Evolutionary conservation across 208 protist genomes (phyloP).

Genomic region (Leishmania mexicana): DNA sequence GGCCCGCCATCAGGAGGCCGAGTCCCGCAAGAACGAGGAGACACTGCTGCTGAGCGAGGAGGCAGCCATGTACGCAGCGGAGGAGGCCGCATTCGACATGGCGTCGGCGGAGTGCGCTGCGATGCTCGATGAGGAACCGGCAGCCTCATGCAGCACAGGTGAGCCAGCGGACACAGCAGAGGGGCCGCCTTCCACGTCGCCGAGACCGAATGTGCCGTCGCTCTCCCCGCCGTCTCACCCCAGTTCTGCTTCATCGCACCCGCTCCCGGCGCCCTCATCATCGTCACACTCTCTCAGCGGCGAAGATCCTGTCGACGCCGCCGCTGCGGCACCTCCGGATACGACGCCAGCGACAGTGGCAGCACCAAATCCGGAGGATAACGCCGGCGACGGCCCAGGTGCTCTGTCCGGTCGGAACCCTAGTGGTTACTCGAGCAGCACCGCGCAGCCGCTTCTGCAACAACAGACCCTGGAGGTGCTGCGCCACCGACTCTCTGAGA

Average conservation of each 20-base stretch:
- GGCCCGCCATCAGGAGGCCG: slow-evolving; percentile 31
- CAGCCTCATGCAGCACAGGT: background rate
- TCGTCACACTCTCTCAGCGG: background rate
- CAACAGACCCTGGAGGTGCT: slow-evolving; percentile 22
- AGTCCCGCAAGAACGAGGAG: slow-evolving; percentile 25
- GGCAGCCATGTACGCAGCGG: slow-evolving; percentile 18
- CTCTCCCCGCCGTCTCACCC: background rate
- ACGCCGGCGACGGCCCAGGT: background rate
- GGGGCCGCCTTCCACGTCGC: background rate
- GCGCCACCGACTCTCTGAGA: slow-evolving; percentile 30
- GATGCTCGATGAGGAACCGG: background rate
- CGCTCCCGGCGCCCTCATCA: background rate
- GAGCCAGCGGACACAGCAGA: background rate
- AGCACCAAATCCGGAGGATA: background rate
- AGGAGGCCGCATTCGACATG: slow-evolving; percentile 16
- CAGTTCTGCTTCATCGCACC: background rate
- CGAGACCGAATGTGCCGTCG: background rate
- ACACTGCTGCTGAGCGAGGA: slow-evolving; percentile 19
- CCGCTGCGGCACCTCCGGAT: background rate
- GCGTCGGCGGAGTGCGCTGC: slow-evolving; percentile 1
- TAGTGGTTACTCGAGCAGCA: background rate
- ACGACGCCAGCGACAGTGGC: background rate
- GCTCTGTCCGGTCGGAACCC: background rate
- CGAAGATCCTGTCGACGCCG: background rate
- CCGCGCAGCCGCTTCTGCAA: background rate